Evolutionary conservation across 768 basidiomycete genomes (phyloP), one percentile per base, ranked within the genome.

Genomic region (Paxillus involutus): DNA sequence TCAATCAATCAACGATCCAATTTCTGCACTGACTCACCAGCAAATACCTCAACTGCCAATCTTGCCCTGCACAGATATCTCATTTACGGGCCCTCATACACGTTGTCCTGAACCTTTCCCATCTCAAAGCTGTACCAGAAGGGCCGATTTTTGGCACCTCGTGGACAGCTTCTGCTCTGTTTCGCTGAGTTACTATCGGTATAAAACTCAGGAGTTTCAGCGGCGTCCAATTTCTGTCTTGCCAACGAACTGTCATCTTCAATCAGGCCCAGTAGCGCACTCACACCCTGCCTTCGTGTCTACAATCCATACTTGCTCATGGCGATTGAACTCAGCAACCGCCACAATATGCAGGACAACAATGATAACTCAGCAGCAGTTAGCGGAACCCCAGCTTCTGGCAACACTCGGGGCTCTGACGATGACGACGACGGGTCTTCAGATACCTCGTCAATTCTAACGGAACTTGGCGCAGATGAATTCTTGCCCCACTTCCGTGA

Each of bases 401-500:
- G 50, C 32, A 49, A 53, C 33, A 51, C 58, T 10, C 35, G 32
- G 9, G 49, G 49, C 49, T 58, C 55, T 9, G 58, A 64, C 32
- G 69, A 69, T 56, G 71, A 73, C 59, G 75, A 76, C 55, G 71
- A 69, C 58, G 59, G 60, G 30, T 59, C 57, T 17, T 77, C 76
- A n/a, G 76, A 78, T 53, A 70, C 75, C 1, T 78, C 72, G 19
- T 75, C 77, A 7, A 66, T 61, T 55, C 51, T 81, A 47, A 75
- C 74, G 1, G 81, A 86, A 59, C 53, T 89, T 9, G 64, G 37
- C 49, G 66, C 70, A 39, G 73, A 80, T 19, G 86, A 89, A 2
- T 84, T 87, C 59, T 81, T 84, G 0, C 48, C 41, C 12, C 84
- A 83, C 71, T 91, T 90, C 59, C 60, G 60, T 32, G 84, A 89